phyloP scores from a whole-genome alignment of 2,329 filamentous ascomycete genomes.

The Fusarium pseudonygamai region DNA sequence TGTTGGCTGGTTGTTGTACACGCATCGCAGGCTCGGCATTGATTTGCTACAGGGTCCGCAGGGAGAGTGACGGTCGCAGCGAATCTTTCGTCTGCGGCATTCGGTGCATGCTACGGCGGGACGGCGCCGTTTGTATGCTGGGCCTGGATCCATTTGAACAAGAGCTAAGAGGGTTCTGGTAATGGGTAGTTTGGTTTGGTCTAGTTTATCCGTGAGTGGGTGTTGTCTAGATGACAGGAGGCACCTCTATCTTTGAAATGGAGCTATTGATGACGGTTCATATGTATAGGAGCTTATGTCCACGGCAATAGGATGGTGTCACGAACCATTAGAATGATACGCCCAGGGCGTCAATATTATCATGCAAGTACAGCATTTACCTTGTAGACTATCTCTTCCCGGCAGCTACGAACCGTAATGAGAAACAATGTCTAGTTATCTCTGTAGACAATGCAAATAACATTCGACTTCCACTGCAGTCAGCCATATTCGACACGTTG shows the following conservation, averaged over 20 bases:
- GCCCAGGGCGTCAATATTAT: background rate
- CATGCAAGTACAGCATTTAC: background rate
- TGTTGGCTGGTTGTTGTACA: slow-evolving; percentile 10
- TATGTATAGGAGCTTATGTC: background rate
- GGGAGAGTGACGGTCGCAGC: slow-evolving; percentile 4
- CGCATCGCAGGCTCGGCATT: background rate
- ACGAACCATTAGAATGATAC: background rate
- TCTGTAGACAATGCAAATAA: background rate
- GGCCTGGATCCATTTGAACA: background rate
- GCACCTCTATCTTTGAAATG: background rate
- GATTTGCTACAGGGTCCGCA: slow-evolving; percentile 5
- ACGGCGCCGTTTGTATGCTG: slow-evolving; percentile 4
- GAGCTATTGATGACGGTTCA: background rate
- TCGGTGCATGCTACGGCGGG: slow-evolving; percentile 2
- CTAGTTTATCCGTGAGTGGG: background rate
- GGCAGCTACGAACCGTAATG: background rate
- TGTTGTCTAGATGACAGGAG: background rate
- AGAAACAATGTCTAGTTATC: too few relatives aligned
- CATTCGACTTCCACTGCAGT: background rate
- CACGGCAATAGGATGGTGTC: background rate
- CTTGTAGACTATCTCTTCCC: background rate
- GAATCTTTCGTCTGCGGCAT: slow-evolving; percentile 3
- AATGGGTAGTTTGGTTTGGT: background rate
- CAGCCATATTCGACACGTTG: background rate
- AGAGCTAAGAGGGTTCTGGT: background rate